phyloP scores from a whole-genome alignment of 306 rosid species.

The Dalbergia cultrata region DNA sequence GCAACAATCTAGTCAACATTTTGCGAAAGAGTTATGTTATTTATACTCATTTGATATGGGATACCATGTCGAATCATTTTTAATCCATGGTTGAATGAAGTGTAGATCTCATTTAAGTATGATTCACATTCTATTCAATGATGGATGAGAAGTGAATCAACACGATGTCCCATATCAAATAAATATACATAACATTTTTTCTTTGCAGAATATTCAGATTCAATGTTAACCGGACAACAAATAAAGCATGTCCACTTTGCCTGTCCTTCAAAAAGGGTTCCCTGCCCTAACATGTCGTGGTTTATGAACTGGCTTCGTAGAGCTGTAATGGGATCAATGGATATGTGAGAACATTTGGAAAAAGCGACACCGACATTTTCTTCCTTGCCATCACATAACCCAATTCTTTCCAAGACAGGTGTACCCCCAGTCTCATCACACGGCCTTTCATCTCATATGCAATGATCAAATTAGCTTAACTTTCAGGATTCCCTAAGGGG shows the following conservation, averaged over 20 bases:
- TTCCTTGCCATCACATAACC: not conserved
- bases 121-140: too few relatives aligned
- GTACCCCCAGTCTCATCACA: not conserved
- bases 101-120: too few relatives aligned
- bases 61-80: too few relatives aligned
- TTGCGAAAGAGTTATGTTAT: too few relatives aligned
- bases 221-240: slow-evolving; percentile 40
- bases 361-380: slow-evolving; percentile 33
- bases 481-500: slow-evolving; percentile 45
- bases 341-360: not conserved
- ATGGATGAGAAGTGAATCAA: too few relatives aligned
- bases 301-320: slow-evolving; percentile 8
- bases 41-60: too few relatives aligned
- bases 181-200: too few relatives aligned
- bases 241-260: slow-evolving; percentile 59
- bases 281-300: not conserved
- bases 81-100: too few relatives aligned
- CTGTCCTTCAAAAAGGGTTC: slow-evolving; percentile 45
- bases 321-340: slow-evolving; percentile 22
- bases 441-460: not conserved
- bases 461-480: slow-evolving; percentile 39
- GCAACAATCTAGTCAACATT: slow-evolving; percentile 42
- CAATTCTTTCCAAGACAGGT: not conserved
- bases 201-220: slow-evolving; percentile 55
- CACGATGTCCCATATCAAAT: too few relatives aligned